Percentiles rank a stretch among this genome's conserved stretches.
Evolutionary conservation across 2,329 filamentous ascomycete genomes (phyloP).

Genomic region (Penicillium sp.): DNA sequence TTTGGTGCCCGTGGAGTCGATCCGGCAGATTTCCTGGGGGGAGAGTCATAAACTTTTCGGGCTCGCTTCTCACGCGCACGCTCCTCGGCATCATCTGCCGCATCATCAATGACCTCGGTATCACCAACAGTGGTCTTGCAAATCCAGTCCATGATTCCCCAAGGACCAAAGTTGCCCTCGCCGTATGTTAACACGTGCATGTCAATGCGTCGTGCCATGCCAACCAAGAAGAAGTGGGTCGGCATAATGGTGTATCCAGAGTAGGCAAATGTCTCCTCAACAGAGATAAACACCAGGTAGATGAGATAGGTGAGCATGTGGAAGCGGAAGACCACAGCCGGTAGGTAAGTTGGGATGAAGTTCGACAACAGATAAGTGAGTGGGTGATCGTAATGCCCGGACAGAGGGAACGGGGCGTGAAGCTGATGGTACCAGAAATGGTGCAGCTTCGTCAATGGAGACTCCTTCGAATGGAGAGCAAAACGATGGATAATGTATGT

Average conservation of each 20-base stretch:
- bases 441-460: conserved; percentile 58
- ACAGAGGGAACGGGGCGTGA: conserved; percentile 56
- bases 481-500: conserved; percentile 73
- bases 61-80: conserved; percentile 36
- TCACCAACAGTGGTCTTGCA: conserved; percentile 44
- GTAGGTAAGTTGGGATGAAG: conserved; percentile 60
- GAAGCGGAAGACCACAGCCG: conserved; percentile 59
- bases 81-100: conserved; percentile 42
- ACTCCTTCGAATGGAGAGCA: conserved; percentile 63
- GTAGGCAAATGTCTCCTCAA: conserved; percentile 63
- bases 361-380: conserved; percentile 54
- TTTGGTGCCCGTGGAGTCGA: neutral
- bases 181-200: conserved; percentile 54
- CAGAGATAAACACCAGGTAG: conserved; percentile 56
- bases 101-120: conserved; percentile 52
- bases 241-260: conserved; percentile 62
- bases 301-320: conserved; percentile 63
- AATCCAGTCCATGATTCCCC: conserved; percentile 50
- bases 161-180: conserved; percentile 48
- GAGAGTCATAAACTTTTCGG: conserved; percentile 32
- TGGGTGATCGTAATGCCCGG: conserved; percentile 64
- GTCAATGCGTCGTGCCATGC: conserved; percentile 61
- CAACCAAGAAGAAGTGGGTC: conserved; percentile 58
- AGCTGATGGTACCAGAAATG: conserved; percentile 59
- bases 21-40: conserved; percentile 19